Conservation (phyloP, 352 stramenopile genomes). For the Globisporangium spinosum region DNA sequence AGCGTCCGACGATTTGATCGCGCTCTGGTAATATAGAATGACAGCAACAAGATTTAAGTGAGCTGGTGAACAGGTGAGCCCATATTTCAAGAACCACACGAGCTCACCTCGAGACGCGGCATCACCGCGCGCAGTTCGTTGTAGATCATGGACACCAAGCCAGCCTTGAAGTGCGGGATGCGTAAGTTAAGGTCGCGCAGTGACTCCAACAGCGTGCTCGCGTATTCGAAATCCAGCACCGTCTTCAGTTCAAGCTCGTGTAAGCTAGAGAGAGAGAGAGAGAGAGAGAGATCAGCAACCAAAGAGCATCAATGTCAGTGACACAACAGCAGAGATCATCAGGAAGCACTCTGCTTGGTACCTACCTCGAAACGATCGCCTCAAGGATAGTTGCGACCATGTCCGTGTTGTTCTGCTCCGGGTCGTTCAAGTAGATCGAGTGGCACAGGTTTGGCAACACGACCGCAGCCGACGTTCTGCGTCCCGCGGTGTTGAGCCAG, state of each 20-base stretch:
- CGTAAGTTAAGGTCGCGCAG: conserved; percentile 52
- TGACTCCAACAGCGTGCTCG: conserved; percentile 43
- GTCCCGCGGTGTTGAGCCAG: conserved; percentile 30
- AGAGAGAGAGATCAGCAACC: neutral
- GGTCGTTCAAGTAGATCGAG: conserved; percentile 23
- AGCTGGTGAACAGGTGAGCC: neutral
- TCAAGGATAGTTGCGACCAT: conserved; percentile 20
- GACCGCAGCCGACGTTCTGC: conserved; percentile 33
- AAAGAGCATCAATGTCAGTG: neutral
- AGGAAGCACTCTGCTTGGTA: neutral
- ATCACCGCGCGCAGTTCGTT: conserved; percentile 44
- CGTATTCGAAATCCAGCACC: conserved; percentile 57
- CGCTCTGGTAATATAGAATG: conserved; percentile 12
- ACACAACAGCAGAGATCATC: neutral
- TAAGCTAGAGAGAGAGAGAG: conserved; percentile 26
- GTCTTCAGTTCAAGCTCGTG: conserved; percentile 27
- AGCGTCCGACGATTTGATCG: conserved; percentile 31
- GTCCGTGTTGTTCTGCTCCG: conserved; percentile 14
- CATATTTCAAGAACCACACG: neutral
- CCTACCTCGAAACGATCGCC: conserved; percentile 23
- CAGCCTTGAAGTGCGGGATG: conserved; percentile 25
- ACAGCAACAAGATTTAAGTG: neutral
- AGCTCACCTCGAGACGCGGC: conserved; percentile 50
- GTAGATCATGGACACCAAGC: conserved; percentile 31
- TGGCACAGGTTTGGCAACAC: conserved; percentile 39